Conservation (phyloP, 345 rosid genomes). For the Bruguiera gymnorhiza region DNA sequence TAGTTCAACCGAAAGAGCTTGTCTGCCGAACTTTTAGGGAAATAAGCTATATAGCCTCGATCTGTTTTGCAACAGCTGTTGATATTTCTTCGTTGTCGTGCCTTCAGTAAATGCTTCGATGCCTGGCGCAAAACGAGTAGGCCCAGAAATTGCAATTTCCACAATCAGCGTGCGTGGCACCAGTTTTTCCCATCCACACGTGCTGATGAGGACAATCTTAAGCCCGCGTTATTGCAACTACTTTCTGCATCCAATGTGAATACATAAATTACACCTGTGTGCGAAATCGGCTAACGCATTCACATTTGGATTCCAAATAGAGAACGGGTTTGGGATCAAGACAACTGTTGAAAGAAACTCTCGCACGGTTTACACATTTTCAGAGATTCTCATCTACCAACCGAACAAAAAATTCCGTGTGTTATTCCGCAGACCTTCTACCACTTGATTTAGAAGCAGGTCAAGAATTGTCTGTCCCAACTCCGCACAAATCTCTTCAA, state of each 20-base stretch:
- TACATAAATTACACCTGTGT: not conserved
- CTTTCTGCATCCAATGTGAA: not conserved
- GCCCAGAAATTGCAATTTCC: too few species aligned
- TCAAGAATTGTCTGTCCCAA: constrained; percentile 54
- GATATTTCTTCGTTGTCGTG: too few species aligned
- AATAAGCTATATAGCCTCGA: too few species aligned
- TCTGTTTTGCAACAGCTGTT: too few species aligned
- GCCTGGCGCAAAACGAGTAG: too few species aligned
- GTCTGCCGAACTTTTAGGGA: too few species aligned
- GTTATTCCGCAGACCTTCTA: constrained; percentile 40
- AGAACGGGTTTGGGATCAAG: not conserved
- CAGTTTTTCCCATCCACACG: too few species aligned
- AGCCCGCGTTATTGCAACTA: constrained; percentile 5
- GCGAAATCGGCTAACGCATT: constrained; percentile 16
- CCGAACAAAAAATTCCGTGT: constrained; percentile 13
- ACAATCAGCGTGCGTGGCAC: too few species aligned
- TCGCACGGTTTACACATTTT: not conserved
- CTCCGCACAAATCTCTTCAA: constrained; percentile 47
- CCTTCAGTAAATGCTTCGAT: too few species aligned
- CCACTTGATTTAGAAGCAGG: constrained; percentile 17
- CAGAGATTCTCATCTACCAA: not conserved
- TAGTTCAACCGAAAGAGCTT: too few species aligned
- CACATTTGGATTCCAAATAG: constrained; percentile 5
- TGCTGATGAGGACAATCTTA: too few species aligned
- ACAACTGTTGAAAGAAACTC: not conserved